These are phyloP conservation scores for Backusella luteola DNA, from an alignment of 192 early-diverging fungal species.

Conservation along the genomic window DNA sequence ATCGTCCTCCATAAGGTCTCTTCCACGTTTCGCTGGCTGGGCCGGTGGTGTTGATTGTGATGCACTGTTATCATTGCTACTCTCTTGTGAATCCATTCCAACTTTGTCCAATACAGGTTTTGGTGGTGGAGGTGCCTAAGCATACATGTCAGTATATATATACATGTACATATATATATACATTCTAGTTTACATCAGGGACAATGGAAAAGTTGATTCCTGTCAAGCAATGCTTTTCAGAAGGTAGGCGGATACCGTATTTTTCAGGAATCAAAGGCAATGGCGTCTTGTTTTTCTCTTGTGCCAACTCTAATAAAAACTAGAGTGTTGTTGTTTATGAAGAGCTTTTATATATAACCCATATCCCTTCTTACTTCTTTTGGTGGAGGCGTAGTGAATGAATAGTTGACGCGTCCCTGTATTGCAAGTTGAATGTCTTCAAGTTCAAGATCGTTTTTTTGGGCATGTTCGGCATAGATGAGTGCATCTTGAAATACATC, in stretches of 20 bases:
- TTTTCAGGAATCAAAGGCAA: constrained; percentile 77
- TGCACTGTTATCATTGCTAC: neutral
- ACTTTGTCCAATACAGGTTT: constrained; percentile 5
- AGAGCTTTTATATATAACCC: no score
- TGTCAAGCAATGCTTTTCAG: constrained; percentile 73
- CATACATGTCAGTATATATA: neutral
- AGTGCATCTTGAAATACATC: constrained; percentile 92
- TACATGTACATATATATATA: no score
- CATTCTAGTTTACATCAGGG: constrained; percentile 55
- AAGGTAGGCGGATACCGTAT: constrained; percentile 75
- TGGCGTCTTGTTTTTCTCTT: constrained; percentile 74
- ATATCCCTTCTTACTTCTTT: constrained; percentile 63
- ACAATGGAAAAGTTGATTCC: constrained; percentile 78
- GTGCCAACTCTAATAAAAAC: constrained; percentile 74
- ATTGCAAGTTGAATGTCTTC: constrained; percentile 92
- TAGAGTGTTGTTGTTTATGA: constrained; percentile 11
- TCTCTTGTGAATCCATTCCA: constrained; percentile 14
- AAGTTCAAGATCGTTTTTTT: constrained; percentile 70
- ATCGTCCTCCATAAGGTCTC: constrained; percentile 32
- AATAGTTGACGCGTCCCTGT: constrained; percentile 86
- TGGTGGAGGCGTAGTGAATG: constrained; percentile 86
- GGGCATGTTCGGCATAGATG: constrained; percentile 90
- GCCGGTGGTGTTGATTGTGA: neutral
- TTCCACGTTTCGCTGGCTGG: constrained; percentile 14
- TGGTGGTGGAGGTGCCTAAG: constrained; percentile 33